A percentile compares a stretch with the other conserved stretches of the same genome.
These are phyloP conservation scores for Zymoseptoria tritici DNA, from an alignment of 2,329 filamentous ascomycete genomes.

Conservation along the genomic window DNA sequence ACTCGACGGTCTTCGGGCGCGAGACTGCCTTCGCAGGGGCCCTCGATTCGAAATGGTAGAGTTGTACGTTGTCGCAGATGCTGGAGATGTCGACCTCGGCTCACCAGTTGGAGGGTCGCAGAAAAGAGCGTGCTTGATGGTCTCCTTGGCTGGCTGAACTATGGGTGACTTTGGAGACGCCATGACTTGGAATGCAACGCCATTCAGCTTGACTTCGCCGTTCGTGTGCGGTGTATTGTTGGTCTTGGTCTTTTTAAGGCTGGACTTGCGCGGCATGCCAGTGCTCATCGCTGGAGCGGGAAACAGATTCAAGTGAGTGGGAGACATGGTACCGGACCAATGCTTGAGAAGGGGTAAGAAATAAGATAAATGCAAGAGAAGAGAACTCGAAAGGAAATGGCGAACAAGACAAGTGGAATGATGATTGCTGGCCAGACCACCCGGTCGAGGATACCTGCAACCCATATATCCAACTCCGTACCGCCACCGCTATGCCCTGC, in stretches of 20 bases:
- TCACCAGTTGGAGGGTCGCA: constrained; percentile 15
- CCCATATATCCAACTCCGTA: constrained; percentile 7
- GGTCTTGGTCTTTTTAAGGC: constrained; percentile 8
- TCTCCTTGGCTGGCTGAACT: constrained; percentile 17
- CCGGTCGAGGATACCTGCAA: constrained; percentile 7
- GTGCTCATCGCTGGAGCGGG: constrained; percentile 8
- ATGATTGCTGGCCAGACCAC: constrained; percentile 2
- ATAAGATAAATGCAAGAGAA: neutral
- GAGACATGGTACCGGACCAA: constrained; percentile 18
- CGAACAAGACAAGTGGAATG: constrained; percentile 1
- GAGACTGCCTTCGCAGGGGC: constrained; percentile 8
- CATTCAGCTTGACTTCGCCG: constrained; percentile 19
- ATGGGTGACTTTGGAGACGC: constrained; percentile 7
- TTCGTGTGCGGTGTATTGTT: constrained; percentile 3
- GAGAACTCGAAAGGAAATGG: constrained; percentile 1
- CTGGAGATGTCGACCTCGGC: neutral
- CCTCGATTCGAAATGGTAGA: neutral
- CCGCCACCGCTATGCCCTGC: neutral
- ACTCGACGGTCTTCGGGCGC: constrained; percentile 17
- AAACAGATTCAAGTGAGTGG: constrained; percentile 15
- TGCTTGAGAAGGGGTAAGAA: neutral
- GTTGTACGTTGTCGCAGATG: neutral
- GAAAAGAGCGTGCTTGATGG: constrained; percentile 26
- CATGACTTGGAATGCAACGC: constrained; percentile 24
- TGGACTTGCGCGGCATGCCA: constrained; percentile 10